phyloP scores from a whole-genome alignment of 345 rosid genomes.

The Capsella bursapastoris region DNA sequence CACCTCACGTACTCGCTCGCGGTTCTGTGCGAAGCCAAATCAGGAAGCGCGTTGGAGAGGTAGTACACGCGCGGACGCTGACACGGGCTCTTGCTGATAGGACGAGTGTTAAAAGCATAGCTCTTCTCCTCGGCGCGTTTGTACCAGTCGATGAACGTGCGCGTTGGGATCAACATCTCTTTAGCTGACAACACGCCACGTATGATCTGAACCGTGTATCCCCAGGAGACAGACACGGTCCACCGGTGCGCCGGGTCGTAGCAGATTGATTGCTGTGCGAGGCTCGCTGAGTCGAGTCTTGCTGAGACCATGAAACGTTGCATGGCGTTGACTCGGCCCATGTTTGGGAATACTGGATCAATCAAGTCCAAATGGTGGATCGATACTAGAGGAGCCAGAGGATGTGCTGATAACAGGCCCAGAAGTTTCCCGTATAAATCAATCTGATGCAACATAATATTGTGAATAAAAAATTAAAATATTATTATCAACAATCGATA shows the following conservation, averaged over 20 bases:
- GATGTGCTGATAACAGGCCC: slow-evolving; percentile 83
- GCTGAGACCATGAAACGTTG: slow-evolving; percentile 51
- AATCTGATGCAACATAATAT: slow-evolving; percentile 38
- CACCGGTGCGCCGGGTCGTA: slow-evolving; percentile 58
- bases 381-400: slow-evolving; percentile 66
- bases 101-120: slow-evolving; percentile 67
- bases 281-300: slow-evolving; percentile 63
- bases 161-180: slow-evolving; percentile 56
- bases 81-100: slow-evolving; percentile 45
- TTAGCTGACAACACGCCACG: slow-evolving; percentile 57
- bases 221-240: slow-evolving; percentile 86
- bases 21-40: slow-evolving; percentile 41
- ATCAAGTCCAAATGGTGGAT: slow-evolving; percentile 74
- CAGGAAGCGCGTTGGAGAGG: slow-evolving; percentile 48
- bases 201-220: slow-evolving; percentile 65
- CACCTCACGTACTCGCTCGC: slow-evolving; percentile 50
- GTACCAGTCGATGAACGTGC: slow-evolving; percentile 73
- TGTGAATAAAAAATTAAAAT: background rate
- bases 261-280: slow-evolving; percentile 75
- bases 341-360: slow-evolving; percentile 67
- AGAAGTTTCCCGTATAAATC: slow-evolving; percentile 64
- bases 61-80: slow-evolving; percentile 59
- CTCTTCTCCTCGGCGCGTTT: slow-evolving; percentile 38
- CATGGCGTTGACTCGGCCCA: slow-evolving; percentile 53
- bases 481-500: background rate